phyloP scores from a whole-genome alignment of 495 filamentous ascomycete species.

The Aspergillus steynii region DNA sequence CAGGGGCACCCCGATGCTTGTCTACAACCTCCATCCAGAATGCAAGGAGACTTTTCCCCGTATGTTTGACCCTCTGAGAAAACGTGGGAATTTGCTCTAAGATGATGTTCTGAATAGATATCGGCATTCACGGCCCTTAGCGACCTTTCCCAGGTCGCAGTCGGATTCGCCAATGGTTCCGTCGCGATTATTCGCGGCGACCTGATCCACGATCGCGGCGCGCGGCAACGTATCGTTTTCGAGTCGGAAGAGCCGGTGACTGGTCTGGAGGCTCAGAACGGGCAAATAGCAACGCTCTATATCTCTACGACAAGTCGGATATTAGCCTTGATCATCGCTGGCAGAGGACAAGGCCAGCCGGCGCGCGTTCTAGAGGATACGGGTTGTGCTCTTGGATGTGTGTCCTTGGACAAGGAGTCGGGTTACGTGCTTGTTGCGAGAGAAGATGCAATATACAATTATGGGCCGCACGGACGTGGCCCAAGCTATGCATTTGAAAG shows the following conservation, averaged over 20 bases:
- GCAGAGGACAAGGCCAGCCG: slow-evolving; percentile 84
- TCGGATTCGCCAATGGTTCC: slow-evolving; percentile 93
- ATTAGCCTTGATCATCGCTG: slow-evolving; percentile 79
- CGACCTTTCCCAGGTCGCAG: slow-evolving; percentile 85
- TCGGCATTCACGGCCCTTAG: slow-evolving; percentile 85
- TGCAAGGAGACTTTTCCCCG: slow-evolving; percentile 88
- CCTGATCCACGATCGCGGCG: slow-evolving; percentile 92
- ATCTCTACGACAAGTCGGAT: slow-evolving; percentile 91
- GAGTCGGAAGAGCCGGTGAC: slow-evolving; percentile 97
- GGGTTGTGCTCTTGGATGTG: slow-evolving; percentile 88
- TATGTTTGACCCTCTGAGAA: slow-evolving; percentile 31
- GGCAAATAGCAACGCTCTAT: slow-evolving; percentile 74
- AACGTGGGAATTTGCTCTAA: slow-evolving; percentile 4
- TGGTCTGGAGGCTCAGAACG: slow-evolving; percentile 63
- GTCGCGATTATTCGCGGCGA: slow-evolving; percentile 94
- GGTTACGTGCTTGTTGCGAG: slow-evolving; percentile 86
- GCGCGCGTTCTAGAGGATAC: slow-evolving; percentile 83
- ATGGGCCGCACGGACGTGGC: slow-evolving; percentile 80
- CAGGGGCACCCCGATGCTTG: slow-evolving; percentile 79
- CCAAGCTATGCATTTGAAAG: slow-evolving; percentile 89
- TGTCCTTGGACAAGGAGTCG: slow-evolving; percentile 77
- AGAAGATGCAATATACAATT: slow-evolving; percentile 94
- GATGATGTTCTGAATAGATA: slow-evolving; percentile 52
- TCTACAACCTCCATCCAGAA: slow-evolving; percentile 85
- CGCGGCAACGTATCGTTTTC: slow-evolving; percentile 92